Percentiles rank a stretch among this genome's conserved stretches.
Evolutionary conservation across 345 rosid species (phyloP).

Genomic region (Litchi chinensis): DNA sequence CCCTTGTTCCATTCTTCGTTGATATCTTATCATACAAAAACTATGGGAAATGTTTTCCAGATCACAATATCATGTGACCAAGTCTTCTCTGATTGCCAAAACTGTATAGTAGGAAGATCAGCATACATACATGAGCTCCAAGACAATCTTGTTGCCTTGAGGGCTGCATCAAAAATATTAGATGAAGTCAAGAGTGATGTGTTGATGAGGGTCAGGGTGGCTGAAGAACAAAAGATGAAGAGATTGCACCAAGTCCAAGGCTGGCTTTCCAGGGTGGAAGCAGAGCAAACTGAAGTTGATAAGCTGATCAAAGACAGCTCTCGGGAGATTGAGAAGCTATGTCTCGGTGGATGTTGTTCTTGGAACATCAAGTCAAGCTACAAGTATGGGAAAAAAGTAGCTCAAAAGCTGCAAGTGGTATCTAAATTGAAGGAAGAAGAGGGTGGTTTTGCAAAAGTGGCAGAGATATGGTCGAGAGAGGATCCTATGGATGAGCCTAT

Average conservation of each 20-base stretch:
- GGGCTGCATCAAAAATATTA: not conserved
- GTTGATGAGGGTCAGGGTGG: not conserved
- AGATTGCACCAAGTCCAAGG: not conserved
- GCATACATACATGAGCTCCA: not conserved
- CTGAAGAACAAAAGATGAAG: slow-evolving; percentile 10
- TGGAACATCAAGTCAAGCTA: slow-evolving; percentile 5
- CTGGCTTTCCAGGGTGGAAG: slow-evolving; percentile 11
- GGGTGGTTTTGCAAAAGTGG: slow-evolving; percentile 9
- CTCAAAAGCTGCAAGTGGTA: not conserved
- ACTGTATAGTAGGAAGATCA: not conserved
- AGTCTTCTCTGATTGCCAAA: not conserved
- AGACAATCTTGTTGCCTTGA: slow-evolving; percentile 2
- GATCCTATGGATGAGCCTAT: not conserved
- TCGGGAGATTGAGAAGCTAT: not conserved
- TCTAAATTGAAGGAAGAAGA: not conserved
- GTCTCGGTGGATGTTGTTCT: slow-evolving; percentile 2
- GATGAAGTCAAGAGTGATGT: not conserved
- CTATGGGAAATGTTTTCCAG: not conserved
- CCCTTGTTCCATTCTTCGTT: too few relatives aligned
- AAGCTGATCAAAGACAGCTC: not conserved
- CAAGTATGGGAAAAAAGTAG: slow-evolving; percentile 5
- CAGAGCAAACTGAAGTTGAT: not conserved
- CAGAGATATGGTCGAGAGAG: not conserved
- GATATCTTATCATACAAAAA: not conserved
- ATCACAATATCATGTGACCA: slow-evolving; percentile 9